phyloP scores from a whole-genome alignment of 305 asterid species.

The Fraxinus baroniana region DNA sequence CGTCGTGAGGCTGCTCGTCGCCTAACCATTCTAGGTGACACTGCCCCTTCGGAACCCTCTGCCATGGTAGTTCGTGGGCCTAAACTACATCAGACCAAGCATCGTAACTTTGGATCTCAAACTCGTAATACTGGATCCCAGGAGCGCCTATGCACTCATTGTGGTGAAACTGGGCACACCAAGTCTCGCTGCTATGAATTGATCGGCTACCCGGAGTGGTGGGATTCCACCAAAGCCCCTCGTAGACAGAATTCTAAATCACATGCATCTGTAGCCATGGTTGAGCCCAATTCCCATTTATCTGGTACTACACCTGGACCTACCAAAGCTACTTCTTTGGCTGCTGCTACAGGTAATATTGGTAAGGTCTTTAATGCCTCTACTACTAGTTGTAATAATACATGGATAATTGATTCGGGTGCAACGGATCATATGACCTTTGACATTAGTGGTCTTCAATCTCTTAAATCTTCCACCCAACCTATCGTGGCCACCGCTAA shows the following conservation, averaged over 20 bases:
- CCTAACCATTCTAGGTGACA: background rate
- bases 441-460: background rate
- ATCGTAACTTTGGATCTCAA: background rate
- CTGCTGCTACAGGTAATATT: background rate
- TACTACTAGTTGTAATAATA: background rate
- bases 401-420: background rate
- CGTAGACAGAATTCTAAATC: background rate
- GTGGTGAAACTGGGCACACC: background rate
- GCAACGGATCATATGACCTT: background rate
- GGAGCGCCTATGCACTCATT: background rate
- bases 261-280: background rate
- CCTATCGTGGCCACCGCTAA: background rate
- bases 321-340: background rate
- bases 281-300: background rate
- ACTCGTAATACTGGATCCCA: background rate
- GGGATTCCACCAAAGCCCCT: constrained; percentile 4
- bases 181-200: constrained; percentile 2
- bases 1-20: background rate
- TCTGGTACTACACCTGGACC: background rate
- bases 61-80: background rate
- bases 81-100: background rate
- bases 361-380: background rate
- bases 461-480: background rate
- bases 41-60: background rate
- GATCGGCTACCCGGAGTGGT: constrained; percentile 8